Conservation (phyloP, 2,329 filamentous ascomycete genomes). For the Neocucurbitaria cava region DNA sequence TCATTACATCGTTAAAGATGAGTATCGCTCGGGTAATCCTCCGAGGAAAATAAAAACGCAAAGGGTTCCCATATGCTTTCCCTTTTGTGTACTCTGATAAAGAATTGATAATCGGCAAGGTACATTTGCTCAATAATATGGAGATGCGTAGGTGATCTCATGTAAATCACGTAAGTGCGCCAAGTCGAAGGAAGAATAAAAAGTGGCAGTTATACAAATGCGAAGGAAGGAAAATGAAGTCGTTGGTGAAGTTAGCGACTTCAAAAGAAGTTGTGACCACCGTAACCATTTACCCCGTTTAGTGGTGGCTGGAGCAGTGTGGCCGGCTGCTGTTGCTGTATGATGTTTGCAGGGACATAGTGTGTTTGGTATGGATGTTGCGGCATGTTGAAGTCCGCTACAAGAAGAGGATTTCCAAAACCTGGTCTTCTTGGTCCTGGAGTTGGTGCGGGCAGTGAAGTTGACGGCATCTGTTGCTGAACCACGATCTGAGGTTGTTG, state of each 20-base stretch:
- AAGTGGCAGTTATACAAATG: not conserved
- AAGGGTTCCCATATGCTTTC: not conserved
- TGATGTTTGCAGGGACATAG: slow-evolving; percentile 74
- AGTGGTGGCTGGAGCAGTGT: slow-evolving; percentile 30
- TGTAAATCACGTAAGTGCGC: too few relatives aligned
- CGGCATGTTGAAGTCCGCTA: slow-evolving; percentile 77
- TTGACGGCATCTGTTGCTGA: slow-evolving; percentile 28
- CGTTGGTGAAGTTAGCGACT: not conserved
- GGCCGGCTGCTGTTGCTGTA: slow-evolving; percentile 34
- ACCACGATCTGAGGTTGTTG: slow-evolving; percentile 21
- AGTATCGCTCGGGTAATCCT: not conserved
- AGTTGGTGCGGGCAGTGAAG: slow-evolving; percentile 19
- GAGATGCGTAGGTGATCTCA: too few relatives aligned
- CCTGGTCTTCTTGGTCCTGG: slow-evolving; percentile 51
- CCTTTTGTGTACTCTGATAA: not conserved
- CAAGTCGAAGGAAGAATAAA: not conserved
- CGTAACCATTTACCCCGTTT: slow-evolving; percentile 27
- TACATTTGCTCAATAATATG: too few relatives aligned
- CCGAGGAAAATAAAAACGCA: not conserved
- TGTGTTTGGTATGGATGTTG: slow-evolving; percentile 83
- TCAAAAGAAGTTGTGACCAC: slow-evolving; percentile 29
- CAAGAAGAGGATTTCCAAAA: slow-evolving; percentile 73
- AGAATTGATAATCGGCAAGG: not conserved
- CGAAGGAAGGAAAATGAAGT: not conserved
- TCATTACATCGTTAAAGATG: slow-evolving; percentile 15